Evolutionary conservation across 768 basidiomycete species (phyloP), one percentile per base, ranked within the genome.

Genomic region (Leucocoprinus leucothites): DNA sequence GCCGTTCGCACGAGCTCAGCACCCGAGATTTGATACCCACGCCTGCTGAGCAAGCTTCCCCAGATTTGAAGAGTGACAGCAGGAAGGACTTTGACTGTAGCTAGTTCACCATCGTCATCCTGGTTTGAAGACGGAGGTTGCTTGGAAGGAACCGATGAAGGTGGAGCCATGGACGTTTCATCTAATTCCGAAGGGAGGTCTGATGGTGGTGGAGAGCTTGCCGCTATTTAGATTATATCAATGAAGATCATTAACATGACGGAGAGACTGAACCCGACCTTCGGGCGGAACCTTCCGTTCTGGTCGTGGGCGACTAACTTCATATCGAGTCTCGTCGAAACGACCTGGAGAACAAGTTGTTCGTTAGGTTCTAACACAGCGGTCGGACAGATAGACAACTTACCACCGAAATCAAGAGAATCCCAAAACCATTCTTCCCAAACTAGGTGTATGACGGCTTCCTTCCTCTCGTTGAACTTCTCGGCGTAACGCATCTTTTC

Each of bases 371-470:
- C 45, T n/a, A 47, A 26, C 26, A n/a, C 5, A 25, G 42, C 11
- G 18, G 26, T 50, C 16, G 35, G 16, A 22, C 16, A 13, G 14
- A 11, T 9, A 43, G 14, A 2, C 9, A n/a, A 65, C 67, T 46
- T 58, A 74, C 88, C 91, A 56, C 84, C 84, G 64, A 83, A 91
- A 40, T 86, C 83, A 2, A 95, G 63, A 24, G 82, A 95, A 63
- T 97, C 94, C 92, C 92, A 95, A 54, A 97, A 89, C 95, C 95
- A 98, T 58, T 96, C 94, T 64, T 95, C 93, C 89, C 94, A 96
- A 1, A 97, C 83, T 2, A 95, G 72, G 48, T 81, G 76, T 28
- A 94, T 93, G 42, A 81, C 76, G 4, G 86, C 87, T 67, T 91
- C 90, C 31, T 84, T 81, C 19, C 76, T 74, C 16, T 73, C 66